A percentile compares a stretch with the other conserved stretches of the same genome.
Conservation (phyloP, 106 monocot genomes). For the Vanilla planifolia region DNA sequence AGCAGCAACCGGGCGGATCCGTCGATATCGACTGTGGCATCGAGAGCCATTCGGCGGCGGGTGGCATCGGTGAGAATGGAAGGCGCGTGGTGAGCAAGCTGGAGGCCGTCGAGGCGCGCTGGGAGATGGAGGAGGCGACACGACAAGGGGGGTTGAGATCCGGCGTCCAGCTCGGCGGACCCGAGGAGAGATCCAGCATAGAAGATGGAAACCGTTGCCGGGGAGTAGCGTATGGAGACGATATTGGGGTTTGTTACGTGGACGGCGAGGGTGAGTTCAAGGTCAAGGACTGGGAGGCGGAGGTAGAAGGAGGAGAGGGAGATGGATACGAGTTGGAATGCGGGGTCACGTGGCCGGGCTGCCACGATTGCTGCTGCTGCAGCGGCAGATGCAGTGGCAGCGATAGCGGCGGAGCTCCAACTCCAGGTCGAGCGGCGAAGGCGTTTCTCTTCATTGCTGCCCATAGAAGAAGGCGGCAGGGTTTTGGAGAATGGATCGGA, state of each 20-base stretch:
- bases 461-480: no score
- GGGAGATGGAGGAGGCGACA: conserved; percentile 51
- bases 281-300: conserved; percentile 51
- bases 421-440: conserved; percentile 16
- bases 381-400: conserved; percentile 34
- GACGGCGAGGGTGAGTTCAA: conserved; percentile 66
- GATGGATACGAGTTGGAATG: conserved; percentile 72
- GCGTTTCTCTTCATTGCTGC: no score
- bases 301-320: conserved; percentile 48
- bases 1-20: conserved; percentile 46
- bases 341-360: conserved; percentile 49
- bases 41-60: conserved; percentile 53
- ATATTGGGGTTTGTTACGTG: conserved; percentile 87
- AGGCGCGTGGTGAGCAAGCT: conserved; percentile 41
- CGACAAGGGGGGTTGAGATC: conserved; percentile 41
- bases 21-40: conserved; percentile 58
- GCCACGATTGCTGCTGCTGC: conserved; percentile 27
- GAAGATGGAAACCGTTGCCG: conserved; percentile 61
- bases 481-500: background rate
- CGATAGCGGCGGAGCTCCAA: conserved; percentile 39
- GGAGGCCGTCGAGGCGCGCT: conserved; percentile 42
- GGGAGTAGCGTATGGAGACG: conserved; percentile 49
- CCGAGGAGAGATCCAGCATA: conserved; percentile 63
- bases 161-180: conserved; percentile 45
- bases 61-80: conserved; percentile 42